Conservation (phyloP, 768 basidiomycete species). For the Lactarius hatsudake region DNA sequence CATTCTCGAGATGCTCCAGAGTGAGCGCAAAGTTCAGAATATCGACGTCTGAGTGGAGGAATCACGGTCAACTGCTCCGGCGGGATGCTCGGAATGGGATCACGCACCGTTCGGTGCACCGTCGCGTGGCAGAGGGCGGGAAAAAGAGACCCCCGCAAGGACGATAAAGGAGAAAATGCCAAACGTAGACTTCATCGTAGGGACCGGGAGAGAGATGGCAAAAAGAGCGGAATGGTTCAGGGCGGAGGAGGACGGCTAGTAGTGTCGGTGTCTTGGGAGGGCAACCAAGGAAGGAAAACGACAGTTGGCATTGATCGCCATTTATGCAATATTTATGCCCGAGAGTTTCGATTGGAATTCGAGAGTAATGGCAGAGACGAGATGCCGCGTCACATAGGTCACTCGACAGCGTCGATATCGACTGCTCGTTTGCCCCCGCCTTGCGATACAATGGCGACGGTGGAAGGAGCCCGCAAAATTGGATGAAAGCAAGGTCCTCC, state of each 20-base stretch:
- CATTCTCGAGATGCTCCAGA: slow-evolving; percentile 39
- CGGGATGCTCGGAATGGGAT: neutral
- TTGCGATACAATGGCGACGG: too few relatives aligned
- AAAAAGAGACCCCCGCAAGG: slow-evolving; percentile 8
- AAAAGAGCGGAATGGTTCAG: slow-evolving; percentile 24
- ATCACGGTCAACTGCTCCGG: neutral
- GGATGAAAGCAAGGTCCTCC: neutral
- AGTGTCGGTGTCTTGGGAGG: slow-evolving; percentile 1
- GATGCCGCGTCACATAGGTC: neutral
- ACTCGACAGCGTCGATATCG: too few relatives aligned
- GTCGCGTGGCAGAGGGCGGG: slow-evolving; percentile 20
- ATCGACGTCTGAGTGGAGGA: slow-evolving; percentile 26
- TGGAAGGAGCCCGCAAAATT: neutral
- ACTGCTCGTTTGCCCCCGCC: too few relatives aligned
- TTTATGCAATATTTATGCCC: slow-evolving; percentile 13
- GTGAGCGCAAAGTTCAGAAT: slow-evolving; percentile 38
- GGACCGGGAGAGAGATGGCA: neutral
- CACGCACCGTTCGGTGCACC: slow-evolving; percentile 17
- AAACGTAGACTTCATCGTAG: slow-evolving; percentile 15
- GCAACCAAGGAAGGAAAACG: slow-evolving; percentile 9
- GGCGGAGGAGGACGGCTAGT: slow-evolving; percentile 6
- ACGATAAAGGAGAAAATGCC: slow-evolving; percentile 1
- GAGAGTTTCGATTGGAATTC: slow-evolving; percentile 10
- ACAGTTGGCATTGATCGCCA: neutral
- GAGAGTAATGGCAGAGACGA: neutral